Evolutionary conservation across 345 rosid genomes (phyloP), one percentile per base, ranked within the genome.

Genomic region (Mercurialis annua): DNA sequence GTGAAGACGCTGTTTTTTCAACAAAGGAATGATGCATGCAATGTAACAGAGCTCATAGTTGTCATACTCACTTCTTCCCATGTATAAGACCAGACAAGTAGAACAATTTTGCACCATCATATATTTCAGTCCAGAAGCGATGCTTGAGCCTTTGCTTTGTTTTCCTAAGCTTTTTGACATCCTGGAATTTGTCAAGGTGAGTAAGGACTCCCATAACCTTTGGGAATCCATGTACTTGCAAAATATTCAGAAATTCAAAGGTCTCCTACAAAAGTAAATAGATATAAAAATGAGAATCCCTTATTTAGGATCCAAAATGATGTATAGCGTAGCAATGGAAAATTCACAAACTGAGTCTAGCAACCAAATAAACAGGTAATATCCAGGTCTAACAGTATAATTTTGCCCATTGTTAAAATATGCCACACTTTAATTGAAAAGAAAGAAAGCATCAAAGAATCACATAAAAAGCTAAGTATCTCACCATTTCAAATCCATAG

Each of bases 401-500:
- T 16, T 59, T 59, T 21, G 40, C 30, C 40, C 64, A 36, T n/a
- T 33, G 46, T 30, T 4, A 58, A 34, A 42, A 59, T 20, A 46
- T 36, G 47, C n/a, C n/a, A n/a, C n/a, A 60, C 6, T 40, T 14
- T 1, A 15, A 10, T 6, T 30, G 36, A 29, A 30, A 40, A 40
- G 30, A n/a, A 72, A 53, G 51, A 18, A 60, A 14, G 53, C n/a
- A 67, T 50, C 36, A 26, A 1, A 15, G 11, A 29, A n/a, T n/a
- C n/a, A n/a, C n/a, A n/a, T n/a, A n/a, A n/a, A n/a, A n/a, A n/a
- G n/a, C 16, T 0, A 47, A 21, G 59, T 33, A 71, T 59, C 83
- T 80, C 71, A 92, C 96, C 96, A 92, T 94, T 84, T 94, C 99
- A 76, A 94, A 94, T 52, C 99, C 97, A 59, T 91, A 93, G 79